Percentiles rank a stretch among this genome's conserved stretches.
Evolutionary conservation across 495 filamentous ascomycete species (phyloP).

Genomic region (Aspergillus panamensis): DNA sequence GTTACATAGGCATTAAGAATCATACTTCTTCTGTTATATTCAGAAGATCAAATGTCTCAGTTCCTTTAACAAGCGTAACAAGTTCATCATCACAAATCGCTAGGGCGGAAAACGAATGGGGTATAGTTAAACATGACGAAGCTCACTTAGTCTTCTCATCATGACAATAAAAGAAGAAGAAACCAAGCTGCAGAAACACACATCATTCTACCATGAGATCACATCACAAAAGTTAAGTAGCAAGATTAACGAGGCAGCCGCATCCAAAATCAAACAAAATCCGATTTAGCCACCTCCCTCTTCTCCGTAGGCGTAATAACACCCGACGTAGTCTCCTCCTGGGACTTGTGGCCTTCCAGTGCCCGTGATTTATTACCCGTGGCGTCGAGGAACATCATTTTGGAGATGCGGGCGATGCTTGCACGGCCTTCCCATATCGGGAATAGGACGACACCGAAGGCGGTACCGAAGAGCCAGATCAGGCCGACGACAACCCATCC

Average conservation of each 20-base stretch:
- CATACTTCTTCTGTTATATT: too few species aligned
- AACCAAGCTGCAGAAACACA: too few species aligned
- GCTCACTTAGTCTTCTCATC: not conserved
- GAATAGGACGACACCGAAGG: conserved; percentile 73
- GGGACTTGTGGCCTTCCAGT: conserved; percentile 25
- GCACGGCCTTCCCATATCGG: conserved; percentile 77
- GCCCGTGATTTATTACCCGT: conserved; percentile 51
- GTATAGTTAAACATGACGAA: conserved; percentile 11
- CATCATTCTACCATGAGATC: not conserved
- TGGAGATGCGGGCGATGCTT: conserved; percentile 62
- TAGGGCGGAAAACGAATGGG: conserved; percentile 1
- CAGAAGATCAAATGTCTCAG: too few species aligned
- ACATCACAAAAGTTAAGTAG: not conserved
- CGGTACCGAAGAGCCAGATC: conserved; percentile 78
- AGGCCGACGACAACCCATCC: conserved; percentile 88
- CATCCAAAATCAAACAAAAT: conserved; percentile 14
- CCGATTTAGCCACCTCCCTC: conserved; percentile 24
- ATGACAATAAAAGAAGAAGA: too few species aligned
- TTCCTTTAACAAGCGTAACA: too few species aligned
- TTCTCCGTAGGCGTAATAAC: conserved; percentile 17
- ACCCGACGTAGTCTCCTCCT: conserved; percentile 15
- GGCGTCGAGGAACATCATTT: conserved; percentile 65
- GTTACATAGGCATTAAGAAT: too few species aligned
- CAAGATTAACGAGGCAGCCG: not conserved
- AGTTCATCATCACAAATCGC: not conserved